Evolutionary conservation across 2,329 filamentous ascomycete species (phyloP).

Genomic region (Harringtonia lauricola): DNA sequence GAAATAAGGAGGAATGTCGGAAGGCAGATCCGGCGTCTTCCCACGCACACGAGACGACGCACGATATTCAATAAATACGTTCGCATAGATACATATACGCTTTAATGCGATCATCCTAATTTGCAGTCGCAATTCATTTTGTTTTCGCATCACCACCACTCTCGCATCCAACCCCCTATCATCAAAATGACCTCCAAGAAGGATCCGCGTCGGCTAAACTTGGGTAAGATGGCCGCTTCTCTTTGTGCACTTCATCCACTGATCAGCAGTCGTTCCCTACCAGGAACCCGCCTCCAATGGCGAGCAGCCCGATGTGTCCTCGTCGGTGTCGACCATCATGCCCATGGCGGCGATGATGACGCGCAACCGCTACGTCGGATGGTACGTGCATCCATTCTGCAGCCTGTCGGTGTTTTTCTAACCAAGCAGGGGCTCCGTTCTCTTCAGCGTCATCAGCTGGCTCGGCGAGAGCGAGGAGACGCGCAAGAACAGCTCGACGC

Average conservation of each 20-base stretch:
- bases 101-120: neutral
- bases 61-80: too few relatives aligned
- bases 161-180: neutral
- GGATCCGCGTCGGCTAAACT: conserved; percentile 10
- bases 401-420: conserved; percentile 1
- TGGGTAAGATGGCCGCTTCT: conserved; percentile 11
- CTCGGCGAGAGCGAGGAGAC: conserved; percentile 61
- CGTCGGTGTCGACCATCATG: conserved; percentile 64
- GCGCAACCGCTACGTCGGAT: conserved; percentile 70
- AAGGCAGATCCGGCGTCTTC: too few relatives aligned
- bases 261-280: conserved; percentile 68
- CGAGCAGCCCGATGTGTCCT: conserved; percentile 57
- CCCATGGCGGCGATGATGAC: conserved; percentile 96
- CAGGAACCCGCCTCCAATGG: conserved; percentile 60
- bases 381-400: conserved; percentile 28
- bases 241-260: conserved; percentile 7
- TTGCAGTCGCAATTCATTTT: neutral
- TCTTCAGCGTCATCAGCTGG: conserved; percentile 68
- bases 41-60: too few relatives aligned
- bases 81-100: too few relatives aligned
- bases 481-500: conserved; percentile 54
- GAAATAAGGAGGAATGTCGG: too few relatives aligned
- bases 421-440: conserved; percentile 53
- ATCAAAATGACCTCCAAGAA: conserved; percentile 10
- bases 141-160: neutral